These are phyloP conservation scores for Blepharisma undulans DNA, from an alignment of 169 alveolate genomes.

Conservation along the genomic window DNA sequence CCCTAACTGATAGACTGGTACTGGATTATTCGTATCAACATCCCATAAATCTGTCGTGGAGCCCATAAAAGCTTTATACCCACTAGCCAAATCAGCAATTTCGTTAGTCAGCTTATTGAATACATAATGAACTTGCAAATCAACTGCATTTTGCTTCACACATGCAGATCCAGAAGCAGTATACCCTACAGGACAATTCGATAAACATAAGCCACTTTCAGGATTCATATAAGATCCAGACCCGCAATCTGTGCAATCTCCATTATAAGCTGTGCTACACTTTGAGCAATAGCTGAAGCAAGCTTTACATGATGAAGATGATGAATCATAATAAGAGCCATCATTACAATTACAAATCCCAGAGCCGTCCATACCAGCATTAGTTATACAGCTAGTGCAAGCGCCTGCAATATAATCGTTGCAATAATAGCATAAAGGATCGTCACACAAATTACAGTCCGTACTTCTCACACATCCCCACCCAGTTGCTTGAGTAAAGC, in stretches of 20 bases:
- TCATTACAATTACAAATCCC: neutral
- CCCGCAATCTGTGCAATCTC: neutral
- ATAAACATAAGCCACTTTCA: neutral
- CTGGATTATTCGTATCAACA: neutral
- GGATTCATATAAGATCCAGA: conserved; percentile 19
- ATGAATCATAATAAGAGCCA: neutral
- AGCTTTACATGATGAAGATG: neutral
- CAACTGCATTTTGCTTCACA: neutral
- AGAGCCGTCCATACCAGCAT: neutral
- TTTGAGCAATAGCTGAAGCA: neutral
- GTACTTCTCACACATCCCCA: conserved; percentile 1
- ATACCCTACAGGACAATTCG: conserved; percentile 6
- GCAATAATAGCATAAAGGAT: neutral
- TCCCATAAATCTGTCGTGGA: neutral
- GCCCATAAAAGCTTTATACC: conserved; percentile 7
- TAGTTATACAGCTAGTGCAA: conserved; percentile 15
- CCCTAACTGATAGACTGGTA: neutral
- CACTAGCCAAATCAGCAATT: neutral
- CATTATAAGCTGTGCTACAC: neutral
- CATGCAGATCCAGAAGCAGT: neutral
- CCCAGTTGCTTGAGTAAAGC: neutral
- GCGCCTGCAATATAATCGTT: neutral
- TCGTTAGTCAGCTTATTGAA: neutral
- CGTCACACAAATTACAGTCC: conserved; percentile 27
- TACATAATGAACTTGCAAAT: neutral